A percentile compares a stretch with the other conserved stretches of the same genome.
These are phyloP conservation scores for Fomitopsis schrenkii DNA, from an alignment of 1,284 basidiomycete genomes.

Conservation along the genomic window DNA sequence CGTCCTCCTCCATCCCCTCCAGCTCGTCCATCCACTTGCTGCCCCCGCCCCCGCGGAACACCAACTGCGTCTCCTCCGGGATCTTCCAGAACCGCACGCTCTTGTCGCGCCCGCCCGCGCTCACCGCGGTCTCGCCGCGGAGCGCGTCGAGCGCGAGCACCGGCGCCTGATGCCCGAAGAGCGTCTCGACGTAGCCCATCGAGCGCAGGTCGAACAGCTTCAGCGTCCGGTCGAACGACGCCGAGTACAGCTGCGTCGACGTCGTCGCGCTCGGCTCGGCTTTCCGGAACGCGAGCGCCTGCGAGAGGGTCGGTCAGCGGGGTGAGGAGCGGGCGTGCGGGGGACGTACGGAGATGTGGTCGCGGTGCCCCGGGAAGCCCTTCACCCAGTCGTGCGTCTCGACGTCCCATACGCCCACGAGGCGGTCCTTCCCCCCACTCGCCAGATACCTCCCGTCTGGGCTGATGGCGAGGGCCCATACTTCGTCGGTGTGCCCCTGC, in stretches of 20 bases:
- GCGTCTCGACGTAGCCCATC: constrained; percentile 92
- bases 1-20: constrained; percentile 60
- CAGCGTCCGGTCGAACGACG: constrained; percentile 88
- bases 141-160: constrained; percentile 79
- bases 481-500: constrained; percentile 83
- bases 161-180: constrained; percentile 96
- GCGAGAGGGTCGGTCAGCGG: constrained; percentile 4
- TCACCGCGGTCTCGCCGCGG: constrained; percentile 81
- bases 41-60: constrained; percentile 89
- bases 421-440: constrained; percentile 82
- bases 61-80: constrained; percentile 92
- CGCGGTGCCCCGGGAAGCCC: constrained; percentile 81
- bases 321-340: background rate
- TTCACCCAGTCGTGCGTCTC: constrained; percentile 72
- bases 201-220: constrained; percentile 86
- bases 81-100: constrained; percentile 97
- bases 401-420: constrained; percentile 82
- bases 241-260: constrained; percentile 72
- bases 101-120: constrained; percentile 87
- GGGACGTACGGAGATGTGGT: constrained; percentile 73
- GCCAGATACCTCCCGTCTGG: constrained; percentile 83
- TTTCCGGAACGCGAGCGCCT: constrained; percentile 81
- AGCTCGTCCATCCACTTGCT: constrained; percentile 77
- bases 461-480: constrained; percentile 81
- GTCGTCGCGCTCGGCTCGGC: constrained; percentile 46